These are phyloP conservation scores for Isabelozyma gotoi DNA, from an alignment of 805 yeast species.

Conservation along the genomic window DNA sequence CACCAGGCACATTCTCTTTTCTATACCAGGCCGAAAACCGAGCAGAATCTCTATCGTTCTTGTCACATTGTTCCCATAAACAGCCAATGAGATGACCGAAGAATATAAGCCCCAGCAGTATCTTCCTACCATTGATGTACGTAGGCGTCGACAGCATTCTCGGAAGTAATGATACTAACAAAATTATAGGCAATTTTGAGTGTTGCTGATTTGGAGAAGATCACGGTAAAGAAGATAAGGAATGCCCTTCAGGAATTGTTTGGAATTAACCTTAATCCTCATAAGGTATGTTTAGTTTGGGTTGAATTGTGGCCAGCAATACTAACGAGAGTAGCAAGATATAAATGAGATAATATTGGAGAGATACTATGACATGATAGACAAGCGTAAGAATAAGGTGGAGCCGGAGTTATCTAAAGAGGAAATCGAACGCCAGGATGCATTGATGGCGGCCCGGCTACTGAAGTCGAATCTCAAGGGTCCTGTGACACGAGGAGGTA, in stretches of 20 bases:
- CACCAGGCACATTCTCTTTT: no score
- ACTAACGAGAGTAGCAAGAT: conserved; percentile 42
- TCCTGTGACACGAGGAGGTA: conserved; percentile 16
- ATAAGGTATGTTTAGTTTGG: conserved; percentile 36
- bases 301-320: not conserved
- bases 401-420: conserved; percentile 16
- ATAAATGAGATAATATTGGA: conserved; percentile 61
- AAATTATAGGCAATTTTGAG: conserved; percentile 59
- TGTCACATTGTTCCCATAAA: not conserved
- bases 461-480: conserved; percentile 30
- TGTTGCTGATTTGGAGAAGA: conserved; percentile 66
- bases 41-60: no score
- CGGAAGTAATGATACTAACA: not conserved
- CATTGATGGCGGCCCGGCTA: conserved; percentile 49
- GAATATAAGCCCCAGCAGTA: conserved; percentile 34
- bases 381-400: conserved; percentile 33
- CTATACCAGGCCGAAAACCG: no score
- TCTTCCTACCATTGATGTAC: conserved; percentile 64
- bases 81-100: conserved; percentile 6
- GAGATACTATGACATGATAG: conserved; percentile 51
- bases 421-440: conserved; percentile 50
- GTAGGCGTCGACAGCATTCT: no score
- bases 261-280: conserved; percentile 49
- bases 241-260: conserved; percentile 72
- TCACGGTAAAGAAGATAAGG: conserved; percentile 70